phyloP scores from a whole-genome alignment of 1,284 basidiomycete species.

The Fomitopsis schrenkii region DNA sequence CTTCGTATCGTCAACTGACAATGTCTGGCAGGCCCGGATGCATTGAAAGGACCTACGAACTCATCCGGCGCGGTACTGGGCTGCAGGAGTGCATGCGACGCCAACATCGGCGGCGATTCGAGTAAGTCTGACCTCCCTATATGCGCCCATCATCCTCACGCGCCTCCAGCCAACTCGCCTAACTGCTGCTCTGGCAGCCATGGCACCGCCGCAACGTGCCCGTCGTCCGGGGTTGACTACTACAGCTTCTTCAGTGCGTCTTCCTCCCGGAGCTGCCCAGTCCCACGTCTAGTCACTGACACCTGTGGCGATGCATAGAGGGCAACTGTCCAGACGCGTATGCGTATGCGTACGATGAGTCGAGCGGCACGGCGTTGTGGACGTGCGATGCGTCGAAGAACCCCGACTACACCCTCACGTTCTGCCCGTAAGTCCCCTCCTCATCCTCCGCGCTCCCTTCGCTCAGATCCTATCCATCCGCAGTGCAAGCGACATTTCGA shows the following conservation, averaged over 20 bases:
- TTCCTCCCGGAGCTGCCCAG: neutral
- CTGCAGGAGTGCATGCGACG: constrained; percentile 40
- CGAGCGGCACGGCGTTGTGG: constrained; percentile 42
- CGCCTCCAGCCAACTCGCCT: constrained; percentile 27
- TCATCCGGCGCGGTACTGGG: constrained; percentile 36
- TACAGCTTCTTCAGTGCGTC: constrained; percentile 33
- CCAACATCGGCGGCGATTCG: constrained; percentile 34
- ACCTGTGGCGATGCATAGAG: constrained; percentile 25
- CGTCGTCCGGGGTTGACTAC: constrained; percentile 35
- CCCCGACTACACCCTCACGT: constrained; percentile 46
- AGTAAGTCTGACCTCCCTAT: constrained; percentile 12
- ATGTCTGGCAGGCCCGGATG: constrained; percentile 26
- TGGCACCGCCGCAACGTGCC: constrained; percentile 39
- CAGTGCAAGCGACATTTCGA: neutral
- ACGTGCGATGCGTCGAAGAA: constrained; percentile 34
- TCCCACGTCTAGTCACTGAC: neutral
- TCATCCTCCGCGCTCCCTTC: neutral
- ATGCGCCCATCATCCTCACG: neutral
- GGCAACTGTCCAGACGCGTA: constrained; percentile 44
- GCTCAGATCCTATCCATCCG: neutral
- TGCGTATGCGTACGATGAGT: constrained; percentile 49
- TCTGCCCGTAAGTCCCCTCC: constrained; percentile 37
- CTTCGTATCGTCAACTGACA: neutral
- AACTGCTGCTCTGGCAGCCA: constrained; percentile 43
- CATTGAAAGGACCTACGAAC: constrained; percentile 30